Percentiles rank a stretch among this genome's conserved stretches.
Evolutionary conservation across 2,329 filamentous ascomycete genomes (phyloP).

Genomic region (Aspergillus sp.): DNA sequence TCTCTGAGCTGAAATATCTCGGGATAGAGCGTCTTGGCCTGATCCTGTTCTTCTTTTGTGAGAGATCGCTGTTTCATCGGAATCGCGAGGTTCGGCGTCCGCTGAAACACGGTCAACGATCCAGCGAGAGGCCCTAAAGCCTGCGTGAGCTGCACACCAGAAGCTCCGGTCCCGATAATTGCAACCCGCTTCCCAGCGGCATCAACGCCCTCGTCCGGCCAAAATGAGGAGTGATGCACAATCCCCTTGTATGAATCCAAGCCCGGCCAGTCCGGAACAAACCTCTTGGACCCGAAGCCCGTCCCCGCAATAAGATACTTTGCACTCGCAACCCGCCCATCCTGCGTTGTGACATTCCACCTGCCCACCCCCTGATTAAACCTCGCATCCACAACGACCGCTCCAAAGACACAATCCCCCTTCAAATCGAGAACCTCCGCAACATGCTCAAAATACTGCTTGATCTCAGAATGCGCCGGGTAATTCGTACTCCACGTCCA

Average conservation of each 20-base stretch:
- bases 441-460: constrained; percentile 53
- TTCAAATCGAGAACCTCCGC: constrained; percentile 49
- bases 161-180: constrained; percentile 61
- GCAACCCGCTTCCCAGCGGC: constrained; percentile 55
- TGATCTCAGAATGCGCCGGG: constrained; percentile 42
- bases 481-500: constrained; percentile 48
- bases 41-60: neutral
- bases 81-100: constrained; percentile 68
- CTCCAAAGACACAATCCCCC: constrained; percentile 51
- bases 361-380: constrained; percentile 41
- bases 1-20: constrained; percentile 57
- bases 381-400: constrained; percentile 44
- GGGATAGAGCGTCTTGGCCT: constrained; percentile 47
- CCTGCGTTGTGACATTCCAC: constrained; percentile 53
- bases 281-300: constrained; percentile 50
- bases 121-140: constrained; percentile 58
- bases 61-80: constrained; percentile 28
- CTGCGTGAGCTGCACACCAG: constrained; percentile 62
- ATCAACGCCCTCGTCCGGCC: constrained; percentile 53
- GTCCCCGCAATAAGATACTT: constrained; percentile 51
- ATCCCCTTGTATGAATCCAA: constrained; percentile 53
- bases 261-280: constrained; percentile 47
- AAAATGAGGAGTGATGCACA: constrained; percentile 60
- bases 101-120: constrained; percentile 59
- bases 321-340: constrained; percentile 42